These are phyloP conservation scores for Candida sanyaensis DNA, from an alignment of 1,139 yeast species.

Conservation along the genomic window DNA sequence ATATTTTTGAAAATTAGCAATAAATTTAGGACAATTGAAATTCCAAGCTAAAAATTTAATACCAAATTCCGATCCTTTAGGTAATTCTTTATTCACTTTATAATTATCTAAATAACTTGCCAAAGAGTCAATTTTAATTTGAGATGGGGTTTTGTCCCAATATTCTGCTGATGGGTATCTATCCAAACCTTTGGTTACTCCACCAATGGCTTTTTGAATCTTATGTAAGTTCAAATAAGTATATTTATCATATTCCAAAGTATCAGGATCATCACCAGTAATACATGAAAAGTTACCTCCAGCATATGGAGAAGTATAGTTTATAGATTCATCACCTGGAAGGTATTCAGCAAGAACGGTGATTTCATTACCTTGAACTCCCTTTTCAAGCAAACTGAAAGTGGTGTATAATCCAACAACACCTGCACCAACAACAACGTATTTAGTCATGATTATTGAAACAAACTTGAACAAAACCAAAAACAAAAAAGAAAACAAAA, in stretches of 20 bases:
- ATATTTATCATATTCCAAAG: slow-evolving; percentile 53
- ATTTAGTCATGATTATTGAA: slow-evolving; percentile 21
- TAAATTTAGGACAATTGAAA: slow-evolving; percentile 65
- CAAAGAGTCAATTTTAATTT: slow-evolving; percentile 45
- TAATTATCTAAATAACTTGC: slow-evolving; percentile 48
- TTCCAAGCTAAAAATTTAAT: slow-evolving; percentile 60
- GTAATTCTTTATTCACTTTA: slow-evolving; percentile 33
- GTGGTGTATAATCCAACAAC: slow-evolving; percentile 71
- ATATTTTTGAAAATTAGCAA: slow-evolving; percentile 44
- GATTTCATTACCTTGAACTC: slow-evolving; percentile 47
- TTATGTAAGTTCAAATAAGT: slow-evolving; percentile 52
- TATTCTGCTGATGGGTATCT: slow-evolving; percentile 54
- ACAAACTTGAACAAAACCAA: background rate
- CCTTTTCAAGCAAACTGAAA: slow-evolving; percentile 50
- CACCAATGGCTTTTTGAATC: slow-evolving; percentile 53
- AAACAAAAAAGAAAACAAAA: too few species aligned
- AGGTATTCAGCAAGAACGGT: slow-evolving; percentile 61
- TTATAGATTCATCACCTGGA: slow-evolving; percentile 73
- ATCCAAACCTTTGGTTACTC: slow-evolving; percentile 54
- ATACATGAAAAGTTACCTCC: slow-evolving; percentile 75
- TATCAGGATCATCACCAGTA: slow-evolving; percentile 55
- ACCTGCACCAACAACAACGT: slow-evolving; percentile 55
- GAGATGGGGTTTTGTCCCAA: slow-evolving; percentile 51
- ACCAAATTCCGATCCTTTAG: slow-evolving; percentile 54
- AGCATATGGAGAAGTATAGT: slow-evolving; percentile 79